Conservation (phyloP, 2,329 filamentous ascomycete species). For the Venturia asperata region DNA sequence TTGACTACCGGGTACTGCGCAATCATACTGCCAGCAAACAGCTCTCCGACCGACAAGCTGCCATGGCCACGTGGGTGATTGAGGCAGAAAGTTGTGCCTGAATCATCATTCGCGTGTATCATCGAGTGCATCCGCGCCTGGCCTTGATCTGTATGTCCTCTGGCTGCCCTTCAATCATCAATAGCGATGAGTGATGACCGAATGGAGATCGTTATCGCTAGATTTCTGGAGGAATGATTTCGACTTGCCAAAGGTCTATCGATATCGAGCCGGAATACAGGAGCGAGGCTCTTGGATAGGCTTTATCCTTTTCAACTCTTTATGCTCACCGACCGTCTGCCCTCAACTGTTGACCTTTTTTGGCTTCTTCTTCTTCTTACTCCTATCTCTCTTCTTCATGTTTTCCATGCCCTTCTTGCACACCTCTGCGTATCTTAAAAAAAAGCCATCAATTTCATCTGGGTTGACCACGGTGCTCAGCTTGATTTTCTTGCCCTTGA, state of each 20-base stretch:
- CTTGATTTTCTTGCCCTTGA: conserved; percentile 58
- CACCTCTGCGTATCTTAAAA: conserved; percentile 75
- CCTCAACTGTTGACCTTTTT: conserved; percentile 55
- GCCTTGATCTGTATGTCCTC: not conserved
- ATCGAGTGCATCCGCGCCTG: not conserved
- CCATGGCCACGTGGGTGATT: not conserved
- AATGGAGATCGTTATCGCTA: not conserved
- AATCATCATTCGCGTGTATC: not conserved
- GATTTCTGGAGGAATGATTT: not conserved
- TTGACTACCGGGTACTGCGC: not conserved
- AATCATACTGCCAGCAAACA: not conserved
- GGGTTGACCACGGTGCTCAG: conserved; percentile 76
- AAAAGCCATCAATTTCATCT: conserved; percentile 72
- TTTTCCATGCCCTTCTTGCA: conserved; percentile 85
- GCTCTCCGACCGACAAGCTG: not conserved
- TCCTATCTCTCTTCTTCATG: conserved; percentile 88
- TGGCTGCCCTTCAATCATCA: not conserved
- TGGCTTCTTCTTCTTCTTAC: conserved; percentile 72
- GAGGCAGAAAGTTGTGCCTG: not conserved
- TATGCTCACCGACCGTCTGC: not conserved
- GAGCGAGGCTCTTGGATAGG: not conserved
- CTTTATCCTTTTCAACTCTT: not conserved
- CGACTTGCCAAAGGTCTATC: not conserved
- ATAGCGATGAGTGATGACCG: not conserved
- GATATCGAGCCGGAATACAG: not conserved